Conservation (phyloP, 495 filamentous ascomycete genomes). For the Chaetomium fimeti region DNA sequence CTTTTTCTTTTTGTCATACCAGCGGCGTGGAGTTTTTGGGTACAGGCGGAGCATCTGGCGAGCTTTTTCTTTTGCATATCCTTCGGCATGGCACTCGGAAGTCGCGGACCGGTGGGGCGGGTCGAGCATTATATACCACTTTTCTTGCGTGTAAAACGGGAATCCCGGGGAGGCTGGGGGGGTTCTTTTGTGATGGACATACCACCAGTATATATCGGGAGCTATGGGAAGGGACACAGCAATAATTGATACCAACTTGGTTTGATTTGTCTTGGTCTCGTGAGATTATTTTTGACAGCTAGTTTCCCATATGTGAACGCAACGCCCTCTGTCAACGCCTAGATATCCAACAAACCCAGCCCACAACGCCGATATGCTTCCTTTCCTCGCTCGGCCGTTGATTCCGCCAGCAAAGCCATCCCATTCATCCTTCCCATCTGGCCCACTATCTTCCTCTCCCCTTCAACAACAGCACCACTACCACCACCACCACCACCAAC, state of each 20-base stretch:
- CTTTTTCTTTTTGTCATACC: conserved; percentile 17
- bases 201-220: conserved; percentile 7
- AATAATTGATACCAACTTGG: conserved; percentile 1
- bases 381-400: background rate
- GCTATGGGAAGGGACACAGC: background rate
- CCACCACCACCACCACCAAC: background rate
- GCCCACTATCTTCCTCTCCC: background rate
- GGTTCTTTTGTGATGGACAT: conserved; percentile 6
- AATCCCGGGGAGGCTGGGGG: background rate
- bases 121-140: conserved; percentile 20
- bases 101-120: conserved; percentile 10
- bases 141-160: conserved; percentile 2
- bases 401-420: too few relatives aligned
- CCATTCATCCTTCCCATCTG: background rate
- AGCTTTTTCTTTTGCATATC: conserved; percentile 20
- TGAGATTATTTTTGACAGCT: background rate
- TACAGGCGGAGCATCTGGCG: conserved; percentile 17
- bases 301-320: background rate
- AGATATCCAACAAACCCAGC: background rate
- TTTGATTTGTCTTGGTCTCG: background rate
- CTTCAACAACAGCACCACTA: too few relatives aligned
- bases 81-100: conserved; percentile 14
- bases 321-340: background rate
- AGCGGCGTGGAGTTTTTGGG: conserved; percentile 16
- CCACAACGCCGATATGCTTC: conserved; percentile 1